Evolutionary conservation across 2,329 filamentous ascomycete genomes (phyloP), one percentile per base, ranked within the genome.

Genomic region (Colletotrichum neosansevieriae): DNA sequence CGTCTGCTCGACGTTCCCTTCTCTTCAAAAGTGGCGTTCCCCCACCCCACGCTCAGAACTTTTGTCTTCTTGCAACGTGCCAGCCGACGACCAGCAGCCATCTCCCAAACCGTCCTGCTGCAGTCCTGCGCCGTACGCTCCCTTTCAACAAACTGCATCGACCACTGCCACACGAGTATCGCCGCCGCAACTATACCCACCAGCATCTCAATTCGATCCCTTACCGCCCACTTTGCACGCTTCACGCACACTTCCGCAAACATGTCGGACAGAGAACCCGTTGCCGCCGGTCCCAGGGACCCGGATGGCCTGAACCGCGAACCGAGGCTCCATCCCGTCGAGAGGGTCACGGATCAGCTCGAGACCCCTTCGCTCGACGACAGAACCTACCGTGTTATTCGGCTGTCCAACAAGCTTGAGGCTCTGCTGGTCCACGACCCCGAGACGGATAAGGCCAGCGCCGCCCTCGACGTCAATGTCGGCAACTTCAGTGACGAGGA

Each of bases 391-490:
- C 88, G 95, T 66, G 94, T 99, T 71, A 91, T 98, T 73, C 88
- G 89, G 60, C 85, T 99, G 60, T 83, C 88, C 53, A 99, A 99
- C 79, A 86, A 94, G 78, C 88, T 99, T 15, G 95, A 99, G 83
- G 95, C 90, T 7, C 85, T 99, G 17, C 83, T 99, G 57, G 96
- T 98, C 63, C 95, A 98, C 78, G 96, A 99, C 81, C 88, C 93
- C 1, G 91, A 97, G 71, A 97, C 96, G 7, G 96, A 99, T 84
- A 98, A 98, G 86, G 94, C 96, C 71, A 97, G 94, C 75, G 96
- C 95, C 10, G 92, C 95, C 58, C 89, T 98, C 76, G 96, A 98
- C 78, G 94, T 98, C 76, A 94, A 97, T 79, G 95, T 98, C 40
- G 96, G 96, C 70, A 97, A 93, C 80, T 98, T 98, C 82, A 97